These are phyloP conservation scores for Xylaria acuta DNA, from an alignment of 495 filamentous ascomycete species.

Conservation along the genomic window DNA sequence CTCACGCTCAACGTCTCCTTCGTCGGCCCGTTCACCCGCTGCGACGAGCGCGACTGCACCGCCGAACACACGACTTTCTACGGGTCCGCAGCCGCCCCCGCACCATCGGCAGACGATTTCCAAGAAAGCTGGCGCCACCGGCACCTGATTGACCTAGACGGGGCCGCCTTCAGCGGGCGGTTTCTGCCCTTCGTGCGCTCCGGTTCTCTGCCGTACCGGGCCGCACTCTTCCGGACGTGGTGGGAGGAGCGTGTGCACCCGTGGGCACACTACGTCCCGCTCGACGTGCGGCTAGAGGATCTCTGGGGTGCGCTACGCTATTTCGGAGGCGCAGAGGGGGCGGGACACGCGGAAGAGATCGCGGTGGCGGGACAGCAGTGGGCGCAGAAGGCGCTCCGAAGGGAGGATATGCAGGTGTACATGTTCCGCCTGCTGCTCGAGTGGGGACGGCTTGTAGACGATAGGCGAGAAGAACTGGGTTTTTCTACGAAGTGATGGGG, in stretches of 20 bases:
- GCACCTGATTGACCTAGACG: conserved; percentile 73
- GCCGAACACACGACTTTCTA: conserved; percentile 60
- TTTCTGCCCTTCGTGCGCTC: conserved; percentile 71
- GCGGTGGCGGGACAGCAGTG: conserved; percentile 69
- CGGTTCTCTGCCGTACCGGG: conserved; percentile 67
- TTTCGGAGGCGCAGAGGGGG: conserved; percentile 46
- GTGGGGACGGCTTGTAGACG: conserved; percentile 72
- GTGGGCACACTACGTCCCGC: conserved; percentile 79
- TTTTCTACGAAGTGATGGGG: conserved; percentile 41
- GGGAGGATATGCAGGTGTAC: conserved; percentile 85
- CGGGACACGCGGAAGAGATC: conserved; percentile 58
- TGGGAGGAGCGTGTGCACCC: conserved; percentile 71
- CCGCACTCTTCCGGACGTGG: conserved; percentile 75
- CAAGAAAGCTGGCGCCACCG: conserved; percentile 56
- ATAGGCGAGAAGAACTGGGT: conserved; percentile 63
- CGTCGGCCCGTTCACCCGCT: conserved; percentile 59
- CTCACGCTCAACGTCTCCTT: conserved; percentile 35
- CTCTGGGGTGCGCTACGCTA: conserved; percentile 67
- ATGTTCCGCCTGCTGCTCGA: conserved; percentile 79
- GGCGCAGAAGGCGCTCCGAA: conserved; percentile 68
- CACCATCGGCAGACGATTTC: conserved; percentile 42
- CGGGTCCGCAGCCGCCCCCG: conserved; percentile 59
- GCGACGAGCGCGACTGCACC: conserved; percentile 37
- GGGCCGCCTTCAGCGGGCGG: conserved; percentile 64
- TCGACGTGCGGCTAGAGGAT: conserved; percentile 70